Conservation (phyloP, 1,284 basidiomycete species). For the Schizopora paradoxa region DNA sequence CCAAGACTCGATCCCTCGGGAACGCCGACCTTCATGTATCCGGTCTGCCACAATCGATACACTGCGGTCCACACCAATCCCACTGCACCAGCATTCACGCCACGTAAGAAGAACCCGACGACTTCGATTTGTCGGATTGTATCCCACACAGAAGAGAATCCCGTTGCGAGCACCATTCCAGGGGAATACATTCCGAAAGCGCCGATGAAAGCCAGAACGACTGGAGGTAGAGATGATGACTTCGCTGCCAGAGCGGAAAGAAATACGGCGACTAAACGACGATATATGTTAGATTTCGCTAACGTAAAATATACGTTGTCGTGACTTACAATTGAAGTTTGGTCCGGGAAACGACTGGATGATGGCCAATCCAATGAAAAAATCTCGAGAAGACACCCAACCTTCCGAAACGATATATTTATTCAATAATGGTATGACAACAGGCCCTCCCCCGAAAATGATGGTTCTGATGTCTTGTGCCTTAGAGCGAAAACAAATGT, state of each 20-base stretch:
- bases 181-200: constrained; percentile 46
- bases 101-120: constrained; percentile 40
- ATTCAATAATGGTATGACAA: constrained; percentile 51
- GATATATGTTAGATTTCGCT: constrained; percentile 12
- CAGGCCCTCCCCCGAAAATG: constrained; percentile 58
- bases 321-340: constrained; percentile 43
- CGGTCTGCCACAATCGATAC: constrained; percentile 43
- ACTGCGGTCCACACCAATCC: constrained; percentile 53
- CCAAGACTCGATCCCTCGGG: constrained; percentile 1
- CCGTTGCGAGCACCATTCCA: constrained; percentile 46
- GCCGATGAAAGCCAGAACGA: constrained; percentile 42
- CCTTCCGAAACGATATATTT: constrained; percentile 52
- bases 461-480: constrained; percentile 39
- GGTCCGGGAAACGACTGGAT: constrained; percentile 50
- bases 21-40: constrained; percentile 20
- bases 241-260: constrained; percentile 43
- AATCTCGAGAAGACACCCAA: constrained; percentile 48
- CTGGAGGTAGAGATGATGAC: constrained; percentile 25
- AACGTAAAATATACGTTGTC: background rate
- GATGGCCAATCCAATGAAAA: constrained; percentile 53
- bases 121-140: constrained; percentile 35
- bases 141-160: constrained; percentile 45
- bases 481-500: constrained; percentile 32
- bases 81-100: constrained; percentile 49
- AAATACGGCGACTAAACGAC: constrained; percentile 36